Evolutionary conservation across 2,329 filamentous ascomycete species (phyloP).

Genomic region (Paracamarosporium sp.): DNA sequence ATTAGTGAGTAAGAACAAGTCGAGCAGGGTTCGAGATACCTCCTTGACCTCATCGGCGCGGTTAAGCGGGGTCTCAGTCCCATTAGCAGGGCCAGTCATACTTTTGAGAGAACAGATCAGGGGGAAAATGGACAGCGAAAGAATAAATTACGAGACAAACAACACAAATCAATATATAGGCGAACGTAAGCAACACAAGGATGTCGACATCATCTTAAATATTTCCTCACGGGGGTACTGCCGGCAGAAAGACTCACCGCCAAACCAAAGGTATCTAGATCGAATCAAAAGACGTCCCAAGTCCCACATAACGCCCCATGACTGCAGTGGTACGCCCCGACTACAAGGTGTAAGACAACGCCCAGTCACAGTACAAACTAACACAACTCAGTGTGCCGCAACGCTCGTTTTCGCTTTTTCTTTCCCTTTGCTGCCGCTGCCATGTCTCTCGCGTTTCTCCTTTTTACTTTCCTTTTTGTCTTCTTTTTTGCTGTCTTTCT

Average conservation of each 20-base stretch:
- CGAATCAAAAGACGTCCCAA: conserved; percentile 27
- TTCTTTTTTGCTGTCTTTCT: conserved; percentile 31
- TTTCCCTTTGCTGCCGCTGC: conserved; percentile 26
- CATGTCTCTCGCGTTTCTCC: conserved; percentile 10
- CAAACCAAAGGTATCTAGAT: conserved; percentile 39
- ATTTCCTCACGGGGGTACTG: conserved; percentile 9
- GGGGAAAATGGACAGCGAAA: neutral
- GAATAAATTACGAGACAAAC: too few species aligned
- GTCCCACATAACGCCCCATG: conserved; percentile 5
- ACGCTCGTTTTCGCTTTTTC: conserved; percentile 33
- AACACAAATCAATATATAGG: neutral
- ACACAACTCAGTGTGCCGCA: conserved; percentile 8
- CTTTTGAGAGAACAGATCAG: too few species aligned
- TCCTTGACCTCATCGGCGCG: conserved; percentile 48
- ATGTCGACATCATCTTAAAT: conserved; percentile 20
- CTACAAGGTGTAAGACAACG: neutral
- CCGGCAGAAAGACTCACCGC: conserved; percentile 25
- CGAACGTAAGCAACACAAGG: neutral
- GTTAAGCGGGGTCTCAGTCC: conserved; percentile 29
- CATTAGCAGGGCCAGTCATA: conserved; percentile 8
- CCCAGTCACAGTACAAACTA: neutral
- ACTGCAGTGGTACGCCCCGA: conserved; percentile 24
- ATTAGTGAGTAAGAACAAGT: too few species aligned
- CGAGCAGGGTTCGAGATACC: conserved; percentile 26
- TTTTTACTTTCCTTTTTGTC: neutral